Percentiles rank a stretch among this genome's conserved stretches.
phyloP scores from a whole-genome alignment of 192 early-diverging fungal species.

The Rhizophagus sp. region DNA sequence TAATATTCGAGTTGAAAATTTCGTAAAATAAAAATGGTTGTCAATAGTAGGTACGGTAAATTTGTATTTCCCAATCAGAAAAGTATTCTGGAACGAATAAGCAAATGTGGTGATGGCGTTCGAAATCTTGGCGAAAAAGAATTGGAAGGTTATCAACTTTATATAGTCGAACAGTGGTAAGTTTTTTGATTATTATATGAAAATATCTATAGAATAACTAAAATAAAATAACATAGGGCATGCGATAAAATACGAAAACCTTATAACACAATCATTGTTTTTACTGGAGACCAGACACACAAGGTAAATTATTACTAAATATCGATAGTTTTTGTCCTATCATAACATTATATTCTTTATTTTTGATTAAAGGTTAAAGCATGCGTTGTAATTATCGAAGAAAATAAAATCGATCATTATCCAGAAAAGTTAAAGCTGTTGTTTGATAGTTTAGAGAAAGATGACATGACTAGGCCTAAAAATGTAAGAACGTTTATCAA shows the following conservation, averaged over 20 bases:
- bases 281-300: constrained; percentile 43
- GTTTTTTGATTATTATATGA: too few relatives aligned
- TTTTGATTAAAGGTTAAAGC: constrained; percentile 36
- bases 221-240: constrained; percentile 33
- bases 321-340: neutral
- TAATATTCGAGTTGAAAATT: neutral
- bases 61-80: constrained; percentile 42
- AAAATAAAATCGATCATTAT: constrained; percentile 36
- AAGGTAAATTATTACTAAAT: constrained; percentile 27
- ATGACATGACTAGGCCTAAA: constrained; percentile 38
- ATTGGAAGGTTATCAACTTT: constrained; percentile 46
- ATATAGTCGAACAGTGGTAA: constrained; percentile 55
- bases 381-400: constrained; percentile 38
- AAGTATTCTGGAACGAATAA: constrained; percentile 31
- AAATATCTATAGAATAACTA: neutral
- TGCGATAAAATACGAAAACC: constrained; percentile 37
- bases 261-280: constrained; percentile 47
- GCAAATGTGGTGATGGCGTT: constrained; percentile 31
- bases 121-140: constrained; percentile 24
- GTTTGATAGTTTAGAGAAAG: constrained; percentile 31
- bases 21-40: neutral
- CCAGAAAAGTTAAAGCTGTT: constrained; percentile 32
- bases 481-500: constrained; percentile 28
- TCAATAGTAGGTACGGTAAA: constrained; percentile 1
- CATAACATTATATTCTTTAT: neutral